Percentiles rank a stretch among this genome's conserved stretches.
Conservation (phyloP, 2,329 filamentous ascomycete species). For the Hymenoscyphus scutula region DNA sequence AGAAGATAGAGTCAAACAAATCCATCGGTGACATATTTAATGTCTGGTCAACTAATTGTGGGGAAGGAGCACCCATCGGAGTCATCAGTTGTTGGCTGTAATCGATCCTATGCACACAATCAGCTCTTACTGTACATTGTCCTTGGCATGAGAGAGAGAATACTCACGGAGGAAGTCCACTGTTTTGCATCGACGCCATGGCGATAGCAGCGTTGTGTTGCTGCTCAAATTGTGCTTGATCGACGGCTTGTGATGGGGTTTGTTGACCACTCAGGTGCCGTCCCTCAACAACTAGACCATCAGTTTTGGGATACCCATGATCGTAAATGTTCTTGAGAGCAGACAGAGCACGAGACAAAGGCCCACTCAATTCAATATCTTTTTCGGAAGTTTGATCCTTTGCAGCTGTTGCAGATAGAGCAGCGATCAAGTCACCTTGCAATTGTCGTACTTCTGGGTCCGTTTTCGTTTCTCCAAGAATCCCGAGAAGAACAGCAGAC, state of each 20-base stretch:
- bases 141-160: background rate
- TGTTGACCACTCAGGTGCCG: background rate
- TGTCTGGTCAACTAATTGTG: slow-evolving; percentile 52
- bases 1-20: slow-evolving; percentile 66
- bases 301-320: slow-evolving; percentile 45
- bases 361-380: slow-evolving; percentile 44
- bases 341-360: slow-evolving; percentile 57
- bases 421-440: slow-evolving; percentile 62
- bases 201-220: slow-evolving; percentile 59
- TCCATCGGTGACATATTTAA: slow-evolving; percentile 66
- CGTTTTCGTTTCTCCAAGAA: slow-evolving; percentile 60
- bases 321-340: slow-evolving; percentile 66
- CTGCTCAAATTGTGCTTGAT: slow-evolving; percentile 39
- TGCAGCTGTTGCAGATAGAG: slow-evolving; percentile 61
- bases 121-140: background rate
- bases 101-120: slow-evolving; percentile 33
- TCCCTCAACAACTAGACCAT: slow-evolving; percentile 36
- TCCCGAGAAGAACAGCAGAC: slow-evolving; percentile 62
- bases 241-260: slow-evolving; percentile 22
- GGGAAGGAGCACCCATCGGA: slow-evolving; percentile 38
- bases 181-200: slow-evolving; percentile 65
- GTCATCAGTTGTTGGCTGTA: slow-evolving; percentile 41
- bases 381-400: slow-evolving; percentile 48
- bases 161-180: slow-evolving; percentile 39
- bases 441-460: slow-evolving; percentile 62